These are phyloP conservation scores for Tetrapyrgos nigripes DNA, from an alignment of 1,284 basidiomycete species.

Conservation along the genomic window DNA sequence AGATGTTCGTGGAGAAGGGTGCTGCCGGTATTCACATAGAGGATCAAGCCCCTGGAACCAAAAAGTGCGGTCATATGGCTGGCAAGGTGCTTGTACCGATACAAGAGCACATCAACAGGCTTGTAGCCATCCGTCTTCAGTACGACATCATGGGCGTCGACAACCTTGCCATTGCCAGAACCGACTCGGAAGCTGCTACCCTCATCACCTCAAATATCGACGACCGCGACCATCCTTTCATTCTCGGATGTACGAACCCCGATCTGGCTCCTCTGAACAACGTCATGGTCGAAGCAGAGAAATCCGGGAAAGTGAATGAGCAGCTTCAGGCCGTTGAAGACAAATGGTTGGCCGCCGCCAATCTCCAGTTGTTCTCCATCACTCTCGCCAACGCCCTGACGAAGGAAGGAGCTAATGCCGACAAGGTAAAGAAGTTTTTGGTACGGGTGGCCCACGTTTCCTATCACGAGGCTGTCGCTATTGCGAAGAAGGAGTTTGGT, in stretches of 20 bases:
- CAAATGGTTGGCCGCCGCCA: slow-evolving; percentile 81
- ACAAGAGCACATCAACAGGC: slow-evolving; percentile 81
- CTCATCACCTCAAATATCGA: slow-evolving; percentile 98
- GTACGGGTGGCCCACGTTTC: slow-evolving; percentile 71
- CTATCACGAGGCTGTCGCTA: slow-evolving; percentile 70
- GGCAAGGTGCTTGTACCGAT: slow-evolving; percentile 85
- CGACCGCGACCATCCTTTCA: slow-evolving; percentile 95
- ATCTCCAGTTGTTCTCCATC: slow-evolving; percentile 81
- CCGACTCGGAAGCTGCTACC: slow-evolving; percentile 93
- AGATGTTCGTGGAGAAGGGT: slow-evolving; percentile 82
- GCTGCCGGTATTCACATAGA: slow-evolving; percentile 86
- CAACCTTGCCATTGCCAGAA: slow-evolving; percentile 78
- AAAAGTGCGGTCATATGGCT: slow-evolving; percentile 87
- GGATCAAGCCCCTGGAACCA: slow-evolving; percentile 85
- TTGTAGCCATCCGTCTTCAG: slow-evolving; percentile 75
- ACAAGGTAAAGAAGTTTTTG: slow-evolving; percentile 62
- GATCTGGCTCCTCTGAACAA: slow-evolving; percentile 71
- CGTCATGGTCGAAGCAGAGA: slow-evolving; percentile 88
- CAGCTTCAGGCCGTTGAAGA: slow-evolving; percentile 90
- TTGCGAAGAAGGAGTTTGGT: slow-evolving; percentile 85
- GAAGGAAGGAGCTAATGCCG: slow-evolving; percentile 60
- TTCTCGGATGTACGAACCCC: slow-evolving; percentile 90
- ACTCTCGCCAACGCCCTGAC: slow-evolving; percentile 78
- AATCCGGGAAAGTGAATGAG: slow-evolving; percentile 79
- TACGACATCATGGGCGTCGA: slow-evolving; percentile 71